phyloP scores from a whole-genome alignment of 768 basidiomycete species.

The Daedalea quercina region DNA sequence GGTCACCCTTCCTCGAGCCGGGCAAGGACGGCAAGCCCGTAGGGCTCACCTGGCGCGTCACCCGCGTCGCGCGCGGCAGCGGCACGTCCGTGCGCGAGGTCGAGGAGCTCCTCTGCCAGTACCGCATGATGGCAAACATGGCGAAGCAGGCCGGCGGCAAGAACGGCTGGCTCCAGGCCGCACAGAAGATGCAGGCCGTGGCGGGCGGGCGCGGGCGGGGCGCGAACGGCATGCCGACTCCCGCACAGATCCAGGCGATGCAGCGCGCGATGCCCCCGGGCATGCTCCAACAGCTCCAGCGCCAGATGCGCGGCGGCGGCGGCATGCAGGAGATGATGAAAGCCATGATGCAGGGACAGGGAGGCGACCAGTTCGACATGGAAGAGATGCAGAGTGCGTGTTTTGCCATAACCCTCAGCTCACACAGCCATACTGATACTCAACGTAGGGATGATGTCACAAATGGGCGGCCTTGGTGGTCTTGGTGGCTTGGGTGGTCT shows the following conservation, averaged over 20 bases:
- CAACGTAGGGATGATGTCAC: slow-evolving; percentile 74
- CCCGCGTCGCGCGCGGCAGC: slow-evolving; percentile 85
- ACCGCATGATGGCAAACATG: slow-evolving; percentile 98
- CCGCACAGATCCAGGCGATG: slow-evolving; percentile 92
- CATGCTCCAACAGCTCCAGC: slow-evolving; percentile 90
- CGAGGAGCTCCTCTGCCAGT: slow-evolving; percentile 95
- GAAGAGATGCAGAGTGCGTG: slow-evolving; percentile 88
- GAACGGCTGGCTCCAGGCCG: slow-evolving; percentile 87
- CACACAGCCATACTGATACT: slow-evolving; percentile 1
- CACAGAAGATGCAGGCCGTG: slow-evolving; percentile 91
- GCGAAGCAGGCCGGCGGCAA: slow-evolving; percentile 97
- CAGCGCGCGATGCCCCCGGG: slow-evolving; percentile 95
- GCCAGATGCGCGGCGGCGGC: slow-evolving; percentile 71
- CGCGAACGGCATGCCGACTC: slow-evolving; percentile 83
- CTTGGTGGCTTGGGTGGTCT: slow-evolving; percentile 46
- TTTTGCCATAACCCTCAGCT: neutral
- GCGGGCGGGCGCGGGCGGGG: slow-evolving; percentile 84
- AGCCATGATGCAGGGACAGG: slow-evolving; percentile 93
- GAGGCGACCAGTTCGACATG: slow-evolving; percentile 87
- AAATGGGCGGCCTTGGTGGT: slow-evolving; percentile 56
- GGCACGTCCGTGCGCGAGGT: slow-evolving; percentile 96
- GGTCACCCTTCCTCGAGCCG: slow-evolving; percentile 79
- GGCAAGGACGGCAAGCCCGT: slow-evolving; percentile 79
- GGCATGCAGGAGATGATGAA: slow-evolving; percentile 99
- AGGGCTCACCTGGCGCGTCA: slow-evolving; percentile 86